Conservation (phyloP, 2,329 filamentous ascomycete species). For the Exophiala sp. region DNA sequence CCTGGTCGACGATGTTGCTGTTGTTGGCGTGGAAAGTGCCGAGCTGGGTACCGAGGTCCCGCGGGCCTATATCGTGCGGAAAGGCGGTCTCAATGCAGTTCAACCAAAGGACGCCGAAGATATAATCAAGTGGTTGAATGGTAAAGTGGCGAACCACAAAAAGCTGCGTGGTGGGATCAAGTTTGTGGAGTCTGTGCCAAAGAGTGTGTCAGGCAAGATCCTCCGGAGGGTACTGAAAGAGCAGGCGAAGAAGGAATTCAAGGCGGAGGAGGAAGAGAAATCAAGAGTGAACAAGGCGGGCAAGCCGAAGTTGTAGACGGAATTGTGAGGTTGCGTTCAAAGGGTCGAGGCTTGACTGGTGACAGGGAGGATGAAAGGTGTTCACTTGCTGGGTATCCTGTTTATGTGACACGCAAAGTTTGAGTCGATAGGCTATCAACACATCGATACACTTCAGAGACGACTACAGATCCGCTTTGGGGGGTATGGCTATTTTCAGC, state of each 20-base stretch:
- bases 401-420: too few relatives aligned
- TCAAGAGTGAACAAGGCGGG: conserved; percentile 5
- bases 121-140: conserved; percentile 34
- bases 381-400: too few relatives aligned
- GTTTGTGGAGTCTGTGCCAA: conserved; percentile 37
- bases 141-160: conserved; percentile 35
- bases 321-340: too few relatives aligned
- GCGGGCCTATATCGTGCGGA: conserved; percentile 40
- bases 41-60: conserved; percentile 40
- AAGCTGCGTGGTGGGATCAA: conserved; percentile 36
- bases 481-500: too few relatives aligned
- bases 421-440: too few relatives aligned
- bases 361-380: too few relatives aligned
- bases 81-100: conserved; percentile 46
- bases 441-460: too few relatives aligned
- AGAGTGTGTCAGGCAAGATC: conserved; percentile 40
- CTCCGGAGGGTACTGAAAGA: conserved; percentile 36
- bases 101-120: conserved; percentile 45
- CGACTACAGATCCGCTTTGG: too few relatives aligned
- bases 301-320: conserved; percentile 16
- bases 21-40: conserved; percentile 41
- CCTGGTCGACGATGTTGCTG: conserved; percentile 43
- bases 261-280: conserved; percentile 28
- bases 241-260: conserved; percentile 30
- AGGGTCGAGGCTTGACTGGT: too few relatives aligned